Evolutionary conservation across 257 asterid species (phyloP), one percentile per base, ranked within the genome.

Genomic region (Vinca minor): DNA sequence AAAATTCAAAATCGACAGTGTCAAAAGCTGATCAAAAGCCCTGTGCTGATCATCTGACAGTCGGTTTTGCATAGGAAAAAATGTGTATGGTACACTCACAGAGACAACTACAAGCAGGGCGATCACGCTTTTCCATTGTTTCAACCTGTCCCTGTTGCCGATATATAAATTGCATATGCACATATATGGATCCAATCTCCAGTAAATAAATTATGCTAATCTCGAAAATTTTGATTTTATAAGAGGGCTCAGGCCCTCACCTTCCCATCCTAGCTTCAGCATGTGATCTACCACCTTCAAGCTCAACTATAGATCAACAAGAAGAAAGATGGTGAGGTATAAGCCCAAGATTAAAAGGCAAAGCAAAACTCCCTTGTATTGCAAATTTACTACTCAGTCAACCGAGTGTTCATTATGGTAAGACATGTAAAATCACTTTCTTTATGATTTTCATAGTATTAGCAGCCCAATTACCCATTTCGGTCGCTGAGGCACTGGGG

Each of bases 211-310:
- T 32, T 23, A 4, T 15, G 35, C 18, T 0, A n/a, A 20, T 12
- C 47, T 18, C 35, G 17, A 26, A 18, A n/a, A 9, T 29, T 64
- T 41, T 80, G 77, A 88, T 79, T 85, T 79, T 21, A 88, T 85
- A 62, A 92, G 82, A 63, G 96, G 96, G 73, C 81, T 79, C 65
- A 91, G 76, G 38, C 97, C 97, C 62, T 88, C 95, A 67, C 98
- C 96, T 79, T 87, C 96, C 96, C 98, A 92, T 42, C 98, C 96
- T 69, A 92, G 87, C 79, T 87, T 89, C 59, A 92, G 94, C 98
- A 92, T 87, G 28, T 89, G 98, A 82, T 92, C 95, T 13, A 92
- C 96, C 55, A 92, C 96, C 92, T 92, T 92, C 77, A 92, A 81
- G 82, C 98, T 92, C 88, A 92, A 77, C 98, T 92, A 87, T 8